Percentiles rank a stretch among this genome's conserved stretches.
phyloP scores from a whole-genome alignment of 2,329 filamentous ascomycete species.

The Coleophoma eucalyptorum region DNA sequence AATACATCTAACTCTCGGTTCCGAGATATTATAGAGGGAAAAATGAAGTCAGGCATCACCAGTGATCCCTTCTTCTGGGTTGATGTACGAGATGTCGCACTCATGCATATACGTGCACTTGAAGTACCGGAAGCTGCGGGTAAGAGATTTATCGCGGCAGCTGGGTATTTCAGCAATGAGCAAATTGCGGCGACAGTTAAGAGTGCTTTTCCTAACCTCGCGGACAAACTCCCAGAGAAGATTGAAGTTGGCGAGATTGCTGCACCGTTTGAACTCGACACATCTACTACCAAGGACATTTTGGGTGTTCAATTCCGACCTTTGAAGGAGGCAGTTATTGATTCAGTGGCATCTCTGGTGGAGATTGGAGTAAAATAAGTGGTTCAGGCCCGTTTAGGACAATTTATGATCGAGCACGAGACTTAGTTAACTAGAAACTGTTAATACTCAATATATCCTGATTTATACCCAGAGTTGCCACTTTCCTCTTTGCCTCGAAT shows the following conservation, averaged over 20 bases:
- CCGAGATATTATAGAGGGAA: neutral
- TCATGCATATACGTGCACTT: constrained; percentile 55
- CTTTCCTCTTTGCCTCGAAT: too few relatives aligned
- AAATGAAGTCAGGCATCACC: constrained; percentile 40
- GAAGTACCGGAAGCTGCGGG: constrained; percentile 49
- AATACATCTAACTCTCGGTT: neutral
- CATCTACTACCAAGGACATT: constrained; percentile 1
- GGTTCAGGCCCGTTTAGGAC: too few relatives aligned
- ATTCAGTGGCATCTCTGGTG: constrained; percentile 16
- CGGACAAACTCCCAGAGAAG: constrained; percentile 38
- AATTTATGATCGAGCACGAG: too few relatives aligned
- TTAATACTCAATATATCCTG: too few relatives aligned
- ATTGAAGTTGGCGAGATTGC: constrained; percentile 19
- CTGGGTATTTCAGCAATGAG: constrained; percentile 53
- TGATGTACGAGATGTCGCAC: constrained; percentile 53
- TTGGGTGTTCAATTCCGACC: constrained; percentile 8
- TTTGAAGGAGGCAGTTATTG: constrained; percentile 16
- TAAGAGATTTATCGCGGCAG: constrained; percentile 58
- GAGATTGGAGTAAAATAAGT: constrained; percentile 22
- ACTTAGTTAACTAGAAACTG: too few relatives aligned
- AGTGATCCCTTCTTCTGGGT: constrained; percentile 48
- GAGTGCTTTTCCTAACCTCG: constrained; percentile 46
- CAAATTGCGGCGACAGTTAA: constrained; percentile 50
- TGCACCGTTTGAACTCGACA: constrained; percentile 1
- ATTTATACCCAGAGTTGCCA: too few relatives aligned